phyloP scores from a whole-genome alignment of 306 rosid species.

The Dryas drummondii region DNA sequence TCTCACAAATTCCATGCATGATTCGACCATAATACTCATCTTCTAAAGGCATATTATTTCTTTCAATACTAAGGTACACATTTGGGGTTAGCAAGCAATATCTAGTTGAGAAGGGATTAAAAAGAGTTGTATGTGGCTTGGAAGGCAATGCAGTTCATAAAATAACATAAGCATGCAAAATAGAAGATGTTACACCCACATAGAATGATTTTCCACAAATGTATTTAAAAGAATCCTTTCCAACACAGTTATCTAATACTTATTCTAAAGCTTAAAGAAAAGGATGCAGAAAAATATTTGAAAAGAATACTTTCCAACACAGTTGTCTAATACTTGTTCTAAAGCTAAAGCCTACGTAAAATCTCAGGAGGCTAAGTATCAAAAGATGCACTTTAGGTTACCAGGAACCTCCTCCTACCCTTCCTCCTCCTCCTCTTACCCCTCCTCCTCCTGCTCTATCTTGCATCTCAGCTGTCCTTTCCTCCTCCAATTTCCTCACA shows the following conservation, averaged over 20 bases:
- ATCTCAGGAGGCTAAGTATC: background rate
- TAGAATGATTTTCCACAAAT: background rate
- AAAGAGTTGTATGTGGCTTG: background rate
- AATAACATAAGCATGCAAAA: background rate
- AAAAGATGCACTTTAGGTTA: background rate
- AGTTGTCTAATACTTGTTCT: background rate
- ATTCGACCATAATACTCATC: too few relatives aligned
- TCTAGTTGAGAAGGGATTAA: background rate
- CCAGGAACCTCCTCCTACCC: slow-evolving; percentile 21
- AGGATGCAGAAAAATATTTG: background rate
- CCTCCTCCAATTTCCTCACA: slow-evolving; percentile 53
- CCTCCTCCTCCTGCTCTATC: slow-evolving; percentile 33
- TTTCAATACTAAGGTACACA: too few relatives aligned
- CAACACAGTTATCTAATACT: background rate
- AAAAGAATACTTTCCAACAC: background rate
- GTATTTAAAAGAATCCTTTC: background rate
- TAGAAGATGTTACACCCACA: background rate
- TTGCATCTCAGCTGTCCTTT: slow-evolving; percentile 29
- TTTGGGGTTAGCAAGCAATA: background rate
- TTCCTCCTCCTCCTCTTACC: slow-evolving; percentile 25
- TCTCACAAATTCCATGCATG: too few relatives aligned
- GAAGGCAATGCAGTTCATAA: too few relatives aligned
- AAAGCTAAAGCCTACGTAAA: background rate
- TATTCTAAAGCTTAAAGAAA: background rate
- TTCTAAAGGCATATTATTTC: too few relatives aligned